These are phyloP conservation scores for Candida hispaniensis DNA, from an alignment of 805 yeast genomes.

Conservation along the genomic window DNA sequence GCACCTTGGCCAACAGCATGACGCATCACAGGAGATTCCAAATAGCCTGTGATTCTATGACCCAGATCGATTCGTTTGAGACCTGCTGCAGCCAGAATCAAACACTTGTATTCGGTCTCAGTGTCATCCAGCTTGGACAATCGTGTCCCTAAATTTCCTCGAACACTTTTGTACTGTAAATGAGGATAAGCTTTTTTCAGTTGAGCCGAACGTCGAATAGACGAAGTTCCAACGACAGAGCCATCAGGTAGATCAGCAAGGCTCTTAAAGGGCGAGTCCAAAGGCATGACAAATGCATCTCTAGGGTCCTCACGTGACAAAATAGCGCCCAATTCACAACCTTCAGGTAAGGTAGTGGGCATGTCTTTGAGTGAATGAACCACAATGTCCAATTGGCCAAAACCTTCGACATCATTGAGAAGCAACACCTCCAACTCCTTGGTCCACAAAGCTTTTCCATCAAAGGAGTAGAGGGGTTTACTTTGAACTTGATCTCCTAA, in stretches of 20 bases:
- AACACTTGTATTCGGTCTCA: slow-evolving; percentile 52
- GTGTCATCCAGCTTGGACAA: slow-evolving; percentile 68
- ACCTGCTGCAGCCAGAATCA: slow-evolving; percentile 90
- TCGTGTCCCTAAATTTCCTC: slow-evolving; percentile 81
- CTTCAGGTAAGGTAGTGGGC: slow-evolving; percentile 86
- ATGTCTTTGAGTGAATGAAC: slow-evolving; percentile 88
- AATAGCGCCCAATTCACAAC: slow-evolving; percentile 81
- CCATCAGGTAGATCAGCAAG: slow-evolving; percentile 74
- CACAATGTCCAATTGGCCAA: slow-evolving; percentile 65
- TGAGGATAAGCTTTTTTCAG: slow-evolving; percentile 67
- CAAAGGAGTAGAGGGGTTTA: slow-evolving; percentile 84
- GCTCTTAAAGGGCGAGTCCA: slow-evolving; percentile 48
- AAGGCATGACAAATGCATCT: slow-evolving; percentile 76
- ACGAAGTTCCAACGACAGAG: slow-evolving; percentile 85
- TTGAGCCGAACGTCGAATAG: slow-evolving; percentile 90
- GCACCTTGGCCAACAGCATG: slow-evolving; percentile 99
- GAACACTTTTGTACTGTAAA: slow-evolving; percentile 66
- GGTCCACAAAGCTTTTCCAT: slow-evolving; percentile 96
- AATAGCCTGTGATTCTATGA: slow-evolving; percentile 60
- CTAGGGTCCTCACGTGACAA: slow-evolving; percentile 83
- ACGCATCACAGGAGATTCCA: slow-evolving; percentile 72
- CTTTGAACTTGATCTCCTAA: slow-evolving; percentile 82
- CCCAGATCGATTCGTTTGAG: slow-evolving; percentile 60
- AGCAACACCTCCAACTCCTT: slow-evolving; percentile 79
- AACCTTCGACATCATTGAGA: slow-evolving; percentile 45